Conservation (phyloP, 371 early-diverging fungal genomes). For the Dichotomocladium elegans region DNA sequence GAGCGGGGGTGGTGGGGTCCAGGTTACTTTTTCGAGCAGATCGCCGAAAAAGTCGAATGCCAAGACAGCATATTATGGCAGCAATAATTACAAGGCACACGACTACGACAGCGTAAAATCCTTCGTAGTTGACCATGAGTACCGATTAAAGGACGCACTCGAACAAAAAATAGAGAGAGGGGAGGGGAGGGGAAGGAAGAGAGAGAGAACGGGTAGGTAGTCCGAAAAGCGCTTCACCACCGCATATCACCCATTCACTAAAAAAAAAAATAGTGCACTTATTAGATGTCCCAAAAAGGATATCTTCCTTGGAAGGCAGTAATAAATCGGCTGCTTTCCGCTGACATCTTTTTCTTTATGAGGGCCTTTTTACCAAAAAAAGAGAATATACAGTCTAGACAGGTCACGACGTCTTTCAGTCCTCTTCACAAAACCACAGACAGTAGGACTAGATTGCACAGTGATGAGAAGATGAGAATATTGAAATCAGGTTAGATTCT, state of each 20-base stretch:
- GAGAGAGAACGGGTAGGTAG: neutral
- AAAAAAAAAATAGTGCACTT: no score
- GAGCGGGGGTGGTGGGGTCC: neutral
- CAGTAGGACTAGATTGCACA: no score
- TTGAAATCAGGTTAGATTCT: no score
- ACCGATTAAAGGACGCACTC: no score
- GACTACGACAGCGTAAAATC: constrained; percentile 22
- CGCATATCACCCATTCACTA: neutral
- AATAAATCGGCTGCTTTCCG: no score
- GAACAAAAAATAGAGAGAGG: neutral
- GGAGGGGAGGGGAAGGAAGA: neutral
- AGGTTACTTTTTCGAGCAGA: neutral
- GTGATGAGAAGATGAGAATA: no score
- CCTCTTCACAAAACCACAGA: no score
- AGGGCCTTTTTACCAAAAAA: neutral
- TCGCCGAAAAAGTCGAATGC: constrained; percentile 19
- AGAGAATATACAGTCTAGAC: neutral
- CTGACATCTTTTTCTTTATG: neutral
- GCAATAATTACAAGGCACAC: constrained; percentile 18
- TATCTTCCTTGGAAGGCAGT: no score
- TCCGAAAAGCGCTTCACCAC: neutral
- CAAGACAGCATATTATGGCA: constrained; percentile 18
- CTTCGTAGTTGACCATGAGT: constrained; percentile 19
- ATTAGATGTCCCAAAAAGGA: no score
- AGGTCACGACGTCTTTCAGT: no score